These are phyloP conservation scores for Talaromyces trachyspermus DNA, from an alignment of 495 filamentous ascomycete species.

Conservation along the genomic window DNA sequence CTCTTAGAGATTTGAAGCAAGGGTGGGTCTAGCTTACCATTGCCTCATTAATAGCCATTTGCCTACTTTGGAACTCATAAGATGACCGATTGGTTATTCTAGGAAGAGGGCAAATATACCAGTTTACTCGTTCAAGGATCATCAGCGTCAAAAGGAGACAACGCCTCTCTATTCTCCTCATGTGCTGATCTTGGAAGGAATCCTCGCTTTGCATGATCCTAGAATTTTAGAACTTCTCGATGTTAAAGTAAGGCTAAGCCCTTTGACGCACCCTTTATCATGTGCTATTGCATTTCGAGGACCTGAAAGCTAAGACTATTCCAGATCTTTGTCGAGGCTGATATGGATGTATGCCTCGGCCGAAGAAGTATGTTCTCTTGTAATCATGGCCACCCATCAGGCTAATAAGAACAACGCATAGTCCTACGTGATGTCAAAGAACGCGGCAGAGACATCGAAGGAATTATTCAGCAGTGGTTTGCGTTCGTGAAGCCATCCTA, in stretches of 20 bases:
- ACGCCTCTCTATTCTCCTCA: constrained; percentile 91
- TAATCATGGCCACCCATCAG: neutral
- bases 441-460: constrained; percentile 79
- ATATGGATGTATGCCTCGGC: constrained; percentile 88
- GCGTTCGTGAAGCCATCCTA: constrained; percentile 93
- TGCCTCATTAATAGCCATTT: neutral
- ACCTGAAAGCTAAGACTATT: neutral
- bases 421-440: constrained; percentile 82
- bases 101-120: constrained; percentile 92
- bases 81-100: constrained; percentile 3
- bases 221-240: constrained; percentile 82
- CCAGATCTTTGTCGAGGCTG: constrained; percentile 89
- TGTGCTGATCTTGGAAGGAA: constrained; percentile 91
- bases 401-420: constrained; percentile 22
- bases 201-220: constrained; percentile 86
- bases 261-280: neutral
- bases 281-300: neutral
- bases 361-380: constrained; percentile 62
- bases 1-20: constrained; percentile 74
- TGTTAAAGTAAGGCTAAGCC: constrained; percentile 61
- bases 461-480: constrained; percentile 98
- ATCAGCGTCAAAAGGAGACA: constrained; percentile 70
- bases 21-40: constrained; percentile 52
- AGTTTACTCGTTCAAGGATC: constrained; percentile 89
- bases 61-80: neutral